Conservation (phyloP, 2,329 filamentous ascomycete genomes). For the Pseudogymnoascus sp. region DNA sequence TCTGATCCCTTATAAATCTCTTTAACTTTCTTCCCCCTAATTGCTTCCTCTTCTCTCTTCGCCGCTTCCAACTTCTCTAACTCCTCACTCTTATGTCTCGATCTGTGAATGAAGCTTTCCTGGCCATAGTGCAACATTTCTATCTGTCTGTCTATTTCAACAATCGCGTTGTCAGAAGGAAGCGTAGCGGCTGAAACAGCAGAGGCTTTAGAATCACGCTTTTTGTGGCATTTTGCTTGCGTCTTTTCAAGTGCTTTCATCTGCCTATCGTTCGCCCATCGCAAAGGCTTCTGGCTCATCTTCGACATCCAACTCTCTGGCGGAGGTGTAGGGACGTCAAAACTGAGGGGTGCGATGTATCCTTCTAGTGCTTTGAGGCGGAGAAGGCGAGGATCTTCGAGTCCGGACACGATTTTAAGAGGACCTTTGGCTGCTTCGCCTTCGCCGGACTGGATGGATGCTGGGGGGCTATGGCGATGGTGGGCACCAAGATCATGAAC, state of each 20-base stretch:
- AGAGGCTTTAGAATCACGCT: constrained; percentile 6
- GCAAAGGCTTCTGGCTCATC: constrained; percentile 18
- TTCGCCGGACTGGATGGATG: not conserved
- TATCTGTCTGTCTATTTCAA: constrained; percentile 13
- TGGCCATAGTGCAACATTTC: constrained; percentile 9
- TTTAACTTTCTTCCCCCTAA: constrained; percentile 18
- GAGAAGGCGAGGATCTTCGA: constrained; percentile 18
- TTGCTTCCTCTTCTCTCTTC: constrained; percentile 14
- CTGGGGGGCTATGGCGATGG: not conserved
- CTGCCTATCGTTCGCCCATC: constrained; percentile 18
- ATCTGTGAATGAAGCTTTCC: constrained; percentile 1
- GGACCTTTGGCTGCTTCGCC: not conserved
- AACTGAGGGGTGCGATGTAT: constrained; percentile 20
- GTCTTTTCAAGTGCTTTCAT: constrained; percentile 11
- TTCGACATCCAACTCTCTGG: constrained; percentile 13
- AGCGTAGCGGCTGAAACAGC: constrained; percentile 2
- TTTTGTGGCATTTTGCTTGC: constrained; percentile 9
- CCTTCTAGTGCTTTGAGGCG: constrained; percentile 18
- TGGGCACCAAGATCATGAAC: constrained; percentile 8
- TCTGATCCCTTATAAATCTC: constrained; percentile 23
- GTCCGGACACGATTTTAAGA: not conserved
- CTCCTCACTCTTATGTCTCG: constrained; percentile 15
- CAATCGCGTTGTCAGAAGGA: constrained; percentile 10
- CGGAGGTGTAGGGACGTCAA: constrained; percentile 16
- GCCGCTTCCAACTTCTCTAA: constrained; percentile 11